Base-by-base conservation (phyloP, 371 early-diverging fungal species). In the Haplosporangium sp. region DNA sequence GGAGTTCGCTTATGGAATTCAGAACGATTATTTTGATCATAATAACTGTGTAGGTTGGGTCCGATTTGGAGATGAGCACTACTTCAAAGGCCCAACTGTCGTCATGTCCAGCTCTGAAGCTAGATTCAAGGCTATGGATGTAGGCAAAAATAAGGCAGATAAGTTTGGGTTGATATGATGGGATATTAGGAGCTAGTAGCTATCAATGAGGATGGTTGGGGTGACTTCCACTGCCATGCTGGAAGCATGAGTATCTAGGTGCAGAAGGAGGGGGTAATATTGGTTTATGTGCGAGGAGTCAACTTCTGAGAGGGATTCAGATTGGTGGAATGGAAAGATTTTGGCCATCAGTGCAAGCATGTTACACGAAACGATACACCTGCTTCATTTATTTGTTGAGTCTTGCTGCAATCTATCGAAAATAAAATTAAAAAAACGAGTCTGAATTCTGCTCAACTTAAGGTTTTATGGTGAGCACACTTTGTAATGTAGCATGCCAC, bases 21-120 rank as follows among this genome's bases (percentile, higher is more conserved):
- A 86, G 45, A 65, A 74, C 47, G 85, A 84, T 38, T 86, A 85
- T 64, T 82, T 85, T 61, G 82, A 86, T 61, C 84, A 86, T 58
- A 74, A 71, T 35, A 77, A 66, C 55, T 77, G 78, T 38, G 69
- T 86, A 35, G 86, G 83, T 8, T 85, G 84, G 85, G 78, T 85
- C 53, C 83, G 86, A 5, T 69, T 64, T n/a, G 85, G 83, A 9
- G 71, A 67, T 19, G 63, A 72, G 11, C 72, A 78, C 63, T 66
- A 64, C 17, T 58, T 72, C 17, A 60, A 57, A 27, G 72, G 72
- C 1, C 52, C 68, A 10, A 72, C 69, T 19, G 76, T 71, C 4
- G 56, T 76, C 58, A 71, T 76, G 68, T 76, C 76, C 27, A 76
- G 67, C 56, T 71, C 76, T 2, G 67, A 76, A 5, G 56, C 61